Base-by-base conservation (phyloP, 441 rosid species). In the Aleurites moluccanus region DNA sequence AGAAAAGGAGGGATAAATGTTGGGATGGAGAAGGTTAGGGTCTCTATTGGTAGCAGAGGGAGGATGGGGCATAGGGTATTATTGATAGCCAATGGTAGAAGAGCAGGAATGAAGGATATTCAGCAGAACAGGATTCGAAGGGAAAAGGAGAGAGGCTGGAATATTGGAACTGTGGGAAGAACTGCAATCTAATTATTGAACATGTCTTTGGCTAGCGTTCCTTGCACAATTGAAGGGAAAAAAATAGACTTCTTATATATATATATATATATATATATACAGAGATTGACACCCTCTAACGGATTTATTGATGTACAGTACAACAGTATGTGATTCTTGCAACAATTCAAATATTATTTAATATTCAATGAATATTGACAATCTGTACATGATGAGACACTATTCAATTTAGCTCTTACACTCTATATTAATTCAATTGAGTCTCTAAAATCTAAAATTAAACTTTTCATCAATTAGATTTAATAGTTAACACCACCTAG, bases 41-140 rank as follows among this genome's bases (percentile, higher is more conserved):
- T 96, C 23, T 96, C 97, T 0, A 92, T 96, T 23, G 98, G 99
- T 76, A 92, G 88, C 79, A 77, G 97, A 83, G 97, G 96, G 75
- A 88, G 85, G 85, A 79, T 82, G 80, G 92, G 84, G 40, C 88
- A 86, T 3, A 83, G 93, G 80, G 87, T 88, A 61, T n/a, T 88
- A 61, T 69, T 90, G 62, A 73, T 87, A 18, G 90, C 88, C 14
- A 90, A 78, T 79, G 88, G 86, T 21, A 88, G 91, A 80, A 86
- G 81, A 61, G 83, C 73, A 52, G 85, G 86, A 76, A 64, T 80
- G 10, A 89, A 82, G 81, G 92, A 85, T 67, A 49, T 78, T 60
- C 93, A 75, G 83, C 86, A 83, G 75, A 91, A 81, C 70, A 88
- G 85, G 63, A 79, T 10, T 49, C 86, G 82, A n/a, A 89, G 82